These are phyloP conservation scores for Aspergillus ochraceoroseus DNA, from an alignment of 2,329 filamentous ascomycete genomes.

Conservation along the genomic window DNA sequence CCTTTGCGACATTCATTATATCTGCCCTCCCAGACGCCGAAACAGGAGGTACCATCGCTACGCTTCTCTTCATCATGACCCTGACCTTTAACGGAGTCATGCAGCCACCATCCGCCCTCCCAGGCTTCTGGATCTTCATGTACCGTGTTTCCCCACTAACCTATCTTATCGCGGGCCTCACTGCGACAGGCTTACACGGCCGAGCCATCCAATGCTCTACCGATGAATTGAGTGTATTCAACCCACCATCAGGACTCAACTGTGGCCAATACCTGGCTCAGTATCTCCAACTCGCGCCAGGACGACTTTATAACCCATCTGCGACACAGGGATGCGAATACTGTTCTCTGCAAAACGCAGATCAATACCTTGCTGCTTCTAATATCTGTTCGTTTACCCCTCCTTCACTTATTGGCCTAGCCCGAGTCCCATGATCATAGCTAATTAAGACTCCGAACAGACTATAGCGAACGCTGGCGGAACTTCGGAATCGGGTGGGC, in stretches of 20 bases:
- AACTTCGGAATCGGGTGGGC: conserved; percentile 62
- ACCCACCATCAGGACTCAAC: conserved; percentile 54
- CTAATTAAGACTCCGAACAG: no score
- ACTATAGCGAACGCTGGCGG: conserved; percentile 60
- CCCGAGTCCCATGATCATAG: not conserved
- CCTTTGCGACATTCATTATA: conserved; percentile 74
- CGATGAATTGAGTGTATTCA: conserved; percentile 66
- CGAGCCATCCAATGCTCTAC: conserved; percentile 59
- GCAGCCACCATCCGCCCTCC: conserved; percentile 57
- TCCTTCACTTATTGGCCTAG: not conserved
- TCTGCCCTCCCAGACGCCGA: conserved; percentile 70
- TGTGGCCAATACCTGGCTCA: conserved; percentile 56
- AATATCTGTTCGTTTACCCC: conserved; percentile 34
- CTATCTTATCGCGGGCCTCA: conserved; percentile 69
- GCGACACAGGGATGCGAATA: conserved; percentile 53
- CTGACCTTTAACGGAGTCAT: conserved; percentile 72
- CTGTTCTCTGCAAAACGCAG: conserved; percentile 35
- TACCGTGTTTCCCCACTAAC: conserved; percentile 78
- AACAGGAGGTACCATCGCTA: conserved; percentile 69
- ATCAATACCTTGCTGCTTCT: conserved; percentile 44
- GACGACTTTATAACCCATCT: conserved; percentile 50
- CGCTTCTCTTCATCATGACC: conserved; percentile 66
- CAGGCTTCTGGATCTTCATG: conserved; percentile 79
- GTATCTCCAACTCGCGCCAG: conserved; percentile 51
- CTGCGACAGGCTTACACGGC: conserved; percentile 65